phyloP scores from a whole-genome alignment of 352 stramenopile species.

The Peronosclerospora sorghi region DNA sequence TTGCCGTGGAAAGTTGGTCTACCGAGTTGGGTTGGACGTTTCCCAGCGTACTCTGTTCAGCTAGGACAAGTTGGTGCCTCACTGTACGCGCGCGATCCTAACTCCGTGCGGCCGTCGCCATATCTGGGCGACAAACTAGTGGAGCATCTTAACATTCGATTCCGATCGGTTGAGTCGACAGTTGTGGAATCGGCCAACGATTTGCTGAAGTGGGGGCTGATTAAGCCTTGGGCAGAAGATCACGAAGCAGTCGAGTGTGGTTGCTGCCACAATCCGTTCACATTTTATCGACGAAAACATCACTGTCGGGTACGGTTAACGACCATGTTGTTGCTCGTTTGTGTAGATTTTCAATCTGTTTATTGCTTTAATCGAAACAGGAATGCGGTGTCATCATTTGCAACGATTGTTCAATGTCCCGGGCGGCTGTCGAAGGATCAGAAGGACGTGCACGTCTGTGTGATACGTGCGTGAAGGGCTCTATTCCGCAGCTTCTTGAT shows the following conservation, averaged over 20 bases:
- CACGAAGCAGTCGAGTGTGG: conserved; percentile 61
- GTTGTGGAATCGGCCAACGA: conserved; percentile 79
- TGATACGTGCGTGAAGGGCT: conserved; percentile 76
- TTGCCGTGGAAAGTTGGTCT: conserved; percentile 75
- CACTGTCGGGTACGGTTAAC: conserved; percentile 56
- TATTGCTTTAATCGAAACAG: conserved; percentile 16
- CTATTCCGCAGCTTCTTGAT: conserved; percentile 57
- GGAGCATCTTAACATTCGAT: conserved; percentile 70
- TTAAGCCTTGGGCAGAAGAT: conserved; percentile 85
- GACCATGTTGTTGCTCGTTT: not conserved
- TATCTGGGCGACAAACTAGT: conserved; percentile 77
- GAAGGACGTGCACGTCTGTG: conserved; percentile 73
- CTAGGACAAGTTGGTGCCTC: conserved; percentile 76
- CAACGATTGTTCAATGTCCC: conserved; percentile 76
- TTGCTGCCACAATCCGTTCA: conserved; percentile 72
- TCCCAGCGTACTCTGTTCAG: conserved; percentile 79
- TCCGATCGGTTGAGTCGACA: conserved; percentile 45
- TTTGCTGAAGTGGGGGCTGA: conserved; percentile 74
- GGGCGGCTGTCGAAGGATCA: conserved; percentile 68
- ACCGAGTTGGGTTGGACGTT: conserved; percentile 70
- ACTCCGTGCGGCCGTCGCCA: conserved; percentile 40
- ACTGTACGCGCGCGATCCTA: conserved; percentile 55
- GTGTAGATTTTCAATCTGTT: not conserved
- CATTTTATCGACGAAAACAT: conserved; percentile 72
- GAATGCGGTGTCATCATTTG: conserved; percentile 85